phyloP scores from a whole-genome alignment of 306 rosid genomes.

The Rosa lucieae region DNA sequence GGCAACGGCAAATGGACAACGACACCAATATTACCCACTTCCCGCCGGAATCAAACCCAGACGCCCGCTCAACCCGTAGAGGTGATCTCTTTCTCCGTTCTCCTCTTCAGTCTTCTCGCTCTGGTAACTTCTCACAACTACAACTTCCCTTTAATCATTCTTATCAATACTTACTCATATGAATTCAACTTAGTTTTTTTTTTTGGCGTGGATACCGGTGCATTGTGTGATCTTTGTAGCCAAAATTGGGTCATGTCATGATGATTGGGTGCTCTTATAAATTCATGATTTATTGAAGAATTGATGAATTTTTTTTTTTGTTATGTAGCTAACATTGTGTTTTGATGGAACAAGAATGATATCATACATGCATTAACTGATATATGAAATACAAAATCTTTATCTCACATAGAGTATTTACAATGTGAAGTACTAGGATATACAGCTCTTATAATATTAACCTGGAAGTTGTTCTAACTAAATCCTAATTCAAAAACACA shows the following conservation, averaged over 20 bases:
- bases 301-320: neutral
- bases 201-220: neutral
- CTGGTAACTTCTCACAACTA: neutral
- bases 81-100: neutral
- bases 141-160: neutral
- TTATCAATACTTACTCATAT: neutral
- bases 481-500: slow-evolving; percentile 5
- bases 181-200: neutral
- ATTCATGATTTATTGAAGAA: neutral
- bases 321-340: neutral
- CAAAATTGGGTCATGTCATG: neutral
- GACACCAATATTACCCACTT: neutral
- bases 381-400: neutral
- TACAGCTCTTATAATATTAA: neutral
- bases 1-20: neutral
- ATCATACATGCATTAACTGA: too few species aligned
- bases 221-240: neutral
- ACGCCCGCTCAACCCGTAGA: neutral
- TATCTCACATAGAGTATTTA: neutral
- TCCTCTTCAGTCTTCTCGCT: neutral
- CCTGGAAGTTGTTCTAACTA: neutral
- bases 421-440: too few species aligned
- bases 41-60: slow-evolving; percentile 7
- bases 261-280: neutral
- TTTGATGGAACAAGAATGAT: neutral